A percentile compares a stretch with the other conserved stretches of the same genome.
Conservation (phyloP, 768 basidiomycete species). For the Amyloporia xantha region DNA sequence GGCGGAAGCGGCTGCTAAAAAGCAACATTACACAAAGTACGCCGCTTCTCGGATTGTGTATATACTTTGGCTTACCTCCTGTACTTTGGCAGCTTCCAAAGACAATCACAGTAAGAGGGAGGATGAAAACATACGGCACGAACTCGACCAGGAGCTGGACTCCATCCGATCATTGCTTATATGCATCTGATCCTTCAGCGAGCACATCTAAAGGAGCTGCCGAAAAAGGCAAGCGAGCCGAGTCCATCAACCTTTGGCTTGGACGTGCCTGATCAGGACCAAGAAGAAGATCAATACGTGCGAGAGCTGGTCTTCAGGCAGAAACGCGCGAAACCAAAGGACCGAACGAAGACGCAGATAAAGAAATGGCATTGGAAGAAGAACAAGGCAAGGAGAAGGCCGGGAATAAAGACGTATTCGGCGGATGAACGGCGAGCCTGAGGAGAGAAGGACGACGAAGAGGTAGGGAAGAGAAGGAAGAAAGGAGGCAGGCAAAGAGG, state of each 20-base stretch:
- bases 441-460: slow-evolving; percentile 58
- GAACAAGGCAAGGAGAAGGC: slow-evolving; percentile 83
- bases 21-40: slow-evolving; percentile 91
- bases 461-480: slow-evolving; percentile 28
- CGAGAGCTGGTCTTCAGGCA: slow-evolving; percentile 92
- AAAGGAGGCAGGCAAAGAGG: slow-evolving; percentile 55
- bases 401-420: slow-evolving; percentile 66
- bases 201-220: not conserved
- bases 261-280: slow-evolving; percentile 31
- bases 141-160: slow-evolving; percentile 85
- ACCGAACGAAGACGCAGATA: slow-evolving; percentile 95
- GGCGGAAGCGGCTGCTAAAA: slow-evolving; percentile 98
- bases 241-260: too few species aligned
- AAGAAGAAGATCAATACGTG: slow-evolving; percentile 89
- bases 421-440: slow-evolving; percentile 82
- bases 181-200: slow-evolving; percentile 39
- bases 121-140: slow-evolving; percentile 78
- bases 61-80: not conserved
- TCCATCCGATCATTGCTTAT: slow-evolving; percentile 71
- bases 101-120: slow-evolving; percentile 87
- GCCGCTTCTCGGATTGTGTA: slow-evolving; percentile 14
- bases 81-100: slow-evolving; percentile 48
- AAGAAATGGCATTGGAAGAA: slow-evolving; percentile 85
- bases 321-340: slow-evolving; percentile 87
- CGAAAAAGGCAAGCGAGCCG: not conserved